Percentiles rank a stretch among this genome's conserved stretches.
phyloP scores from a whole-genome alignment of 176 grass and related monocot genomes.

The Canna indica region DNA sequence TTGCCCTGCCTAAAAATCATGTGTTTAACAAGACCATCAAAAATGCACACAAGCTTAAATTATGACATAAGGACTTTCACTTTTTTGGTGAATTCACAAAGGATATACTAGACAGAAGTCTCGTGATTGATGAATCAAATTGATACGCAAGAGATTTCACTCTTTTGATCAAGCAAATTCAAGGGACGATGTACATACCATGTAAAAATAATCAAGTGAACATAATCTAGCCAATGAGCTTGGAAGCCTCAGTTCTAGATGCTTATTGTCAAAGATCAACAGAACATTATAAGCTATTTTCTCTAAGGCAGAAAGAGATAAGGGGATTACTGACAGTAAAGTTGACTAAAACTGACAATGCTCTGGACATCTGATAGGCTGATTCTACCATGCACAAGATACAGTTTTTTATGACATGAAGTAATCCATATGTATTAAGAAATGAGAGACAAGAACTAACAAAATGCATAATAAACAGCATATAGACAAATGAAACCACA shows the following conservation, averaged over 20 bases:
- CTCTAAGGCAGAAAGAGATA: too few relatives aligned
- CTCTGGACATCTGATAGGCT: not conserved
- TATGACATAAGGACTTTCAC: not conserved
- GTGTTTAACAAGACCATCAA: not conserved
- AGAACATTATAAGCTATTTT: not conserved
- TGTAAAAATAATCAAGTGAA: not conserved
- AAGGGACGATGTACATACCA: not conserved
- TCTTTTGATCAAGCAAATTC: not conserved
- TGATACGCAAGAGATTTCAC: not conserved
- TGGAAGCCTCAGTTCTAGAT: not conserved
- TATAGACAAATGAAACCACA: not conserved
- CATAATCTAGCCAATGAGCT: not conserved
- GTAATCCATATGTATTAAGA: not conserved
- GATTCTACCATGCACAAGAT: not conserved
- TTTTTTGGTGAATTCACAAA: too few relatives aligned
- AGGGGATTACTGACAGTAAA: not conserved
- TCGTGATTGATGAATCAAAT: not conserved
- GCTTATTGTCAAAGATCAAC: not conserved
- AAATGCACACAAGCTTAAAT: not conserved
- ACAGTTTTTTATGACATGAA: not conserved
- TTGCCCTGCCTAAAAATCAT: not conserved
- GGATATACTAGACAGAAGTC: too few relatives aligned
- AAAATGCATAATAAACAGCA: not conserved
- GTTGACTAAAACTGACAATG: not conserved
- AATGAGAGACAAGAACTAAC: not conserved